Conservation (phyloP, 495 filamentous ascomycete species). For the Xylaria telfairii region DNA sequence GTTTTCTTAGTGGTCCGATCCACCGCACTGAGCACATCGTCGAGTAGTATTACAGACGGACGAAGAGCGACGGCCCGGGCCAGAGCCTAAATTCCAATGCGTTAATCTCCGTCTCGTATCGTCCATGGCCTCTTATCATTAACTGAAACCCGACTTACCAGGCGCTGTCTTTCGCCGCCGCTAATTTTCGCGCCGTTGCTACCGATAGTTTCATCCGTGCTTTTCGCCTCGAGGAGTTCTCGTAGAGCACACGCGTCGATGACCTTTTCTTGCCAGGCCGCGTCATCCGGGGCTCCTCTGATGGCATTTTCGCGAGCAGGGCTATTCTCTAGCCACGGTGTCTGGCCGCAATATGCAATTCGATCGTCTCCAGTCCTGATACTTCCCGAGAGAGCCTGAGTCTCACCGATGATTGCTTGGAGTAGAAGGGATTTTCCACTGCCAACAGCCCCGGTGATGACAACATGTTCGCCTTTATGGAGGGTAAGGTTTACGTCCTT, state of each 20-base stretch:
- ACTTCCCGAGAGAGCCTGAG: background rate
- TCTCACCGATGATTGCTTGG: constrained; percentile 38
- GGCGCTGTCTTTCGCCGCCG: constrained; percentile 64
- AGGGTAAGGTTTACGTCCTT: constrained; percentile 21
- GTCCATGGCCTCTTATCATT: background rate
- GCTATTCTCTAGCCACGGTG: constrained; percentile 48
- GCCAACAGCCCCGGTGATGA: constrained; percentile 35
- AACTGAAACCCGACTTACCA: constrained; percentile 41
- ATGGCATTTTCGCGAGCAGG: constrained; percentile 46
- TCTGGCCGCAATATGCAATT: constrained; percentile 39
- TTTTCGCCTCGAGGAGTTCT: constrained; percentile 44
- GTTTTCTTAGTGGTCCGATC: constrained; percentile 23
- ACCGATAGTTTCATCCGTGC: constrained; percentile 60
- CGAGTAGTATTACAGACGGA: constrained; percentile 29
- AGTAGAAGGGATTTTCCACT: constrained; percentile 41
- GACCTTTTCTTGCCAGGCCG: constrained; percentile 43
- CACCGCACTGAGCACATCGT: constrained; percentile 20
- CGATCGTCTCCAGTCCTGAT: background rate
- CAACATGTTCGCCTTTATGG: constrained; percentile 13
- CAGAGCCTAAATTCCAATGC: constrained; percentile 9
- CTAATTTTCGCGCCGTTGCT: constrained; percentile 63
- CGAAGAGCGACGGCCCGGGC: constrained; percentile 21
- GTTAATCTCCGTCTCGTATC: background rate
- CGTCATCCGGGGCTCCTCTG: constrained; percentile 31
- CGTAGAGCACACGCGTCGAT: constrained; percentile 41